Percentiles rank a stretch among this genome's conserved stretches.
These are phyloP conservation scores for Neurospora sp. DNA, from an alignment of 495 filamentous ascomycete genomes.

Conservation along the genomic window DNA sequence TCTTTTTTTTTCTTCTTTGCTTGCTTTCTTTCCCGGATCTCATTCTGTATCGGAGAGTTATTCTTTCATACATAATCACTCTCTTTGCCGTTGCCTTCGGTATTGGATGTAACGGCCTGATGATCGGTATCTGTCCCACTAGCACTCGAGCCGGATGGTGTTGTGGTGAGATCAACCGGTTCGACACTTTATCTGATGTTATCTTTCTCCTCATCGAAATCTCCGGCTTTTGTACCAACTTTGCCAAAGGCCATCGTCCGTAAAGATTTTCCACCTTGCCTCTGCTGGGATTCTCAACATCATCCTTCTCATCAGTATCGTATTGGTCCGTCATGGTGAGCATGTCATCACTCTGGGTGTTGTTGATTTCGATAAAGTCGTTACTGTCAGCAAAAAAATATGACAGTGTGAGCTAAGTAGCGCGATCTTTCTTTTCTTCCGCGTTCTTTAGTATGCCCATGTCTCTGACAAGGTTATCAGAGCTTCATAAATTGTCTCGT, in stretches of 20 bases:
- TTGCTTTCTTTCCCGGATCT: not conserved
- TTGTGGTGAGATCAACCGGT: not conserved
- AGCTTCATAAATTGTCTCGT: no score
- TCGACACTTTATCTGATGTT: not conserved
- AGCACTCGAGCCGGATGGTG: not conserved
- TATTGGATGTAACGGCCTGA: not conserved
- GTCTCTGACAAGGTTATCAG: no score
- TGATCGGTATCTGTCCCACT: not conserved
- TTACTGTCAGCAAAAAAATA: not conserved
- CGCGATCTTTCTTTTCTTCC: no score
- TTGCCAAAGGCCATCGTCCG: not conserved
- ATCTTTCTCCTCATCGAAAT: not conserved
- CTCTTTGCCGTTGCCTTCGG: not conserved
- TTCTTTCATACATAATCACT: not conserved
- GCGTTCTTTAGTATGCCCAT: no score
- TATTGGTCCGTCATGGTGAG: not conserved
- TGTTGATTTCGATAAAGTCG: not conserved
- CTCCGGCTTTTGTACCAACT: not conserved
- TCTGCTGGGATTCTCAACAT: no score
- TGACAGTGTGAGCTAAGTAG: not conserved
- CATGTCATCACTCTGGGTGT: not conserved
- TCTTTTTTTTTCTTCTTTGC: conserved; percentile 1
- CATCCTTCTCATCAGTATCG: not conserved
- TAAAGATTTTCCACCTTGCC: not conserved
- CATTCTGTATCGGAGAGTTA: not conserved